Evolutionary conservation across 2,329 filamentous ascomycete genomes (phyloP), one percentile per base, ranked within the genome.

Genomic region (Ramularia endophylla): DNA sequence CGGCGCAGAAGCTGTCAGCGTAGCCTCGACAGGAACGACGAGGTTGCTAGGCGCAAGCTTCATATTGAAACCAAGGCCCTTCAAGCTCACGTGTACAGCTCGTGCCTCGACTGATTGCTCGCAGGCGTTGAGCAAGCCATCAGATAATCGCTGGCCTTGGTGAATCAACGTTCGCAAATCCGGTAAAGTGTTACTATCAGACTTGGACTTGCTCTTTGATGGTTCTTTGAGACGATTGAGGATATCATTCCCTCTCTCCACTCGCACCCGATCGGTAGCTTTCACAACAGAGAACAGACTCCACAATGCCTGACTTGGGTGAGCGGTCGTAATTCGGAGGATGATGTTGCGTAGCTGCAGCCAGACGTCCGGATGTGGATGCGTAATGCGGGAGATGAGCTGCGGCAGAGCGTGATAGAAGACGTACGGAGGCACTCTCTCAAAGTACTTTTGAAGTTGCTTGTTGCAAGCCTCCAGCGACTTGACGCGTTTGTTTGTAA

Each of bases 231-330:
- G 44, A 33, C 56, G 58, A 46, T 62, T 59, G 31, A 61, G 48
- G 36, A 61, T 54, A 19, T 54, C 58, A 9, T 40, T 48, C 4
- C 78, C 80, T 43, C 78, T 70, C 6, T 65, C 66, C 2, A 72
- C 71, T 44, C 90, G 78, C 39, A 90, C 84, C 11, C 75, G 72
- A 46, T 87, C 81, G 22, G 76, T 85, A 0, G 87, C 86, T 43
- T 90, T 90, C 54, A 88, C 82, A 32, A 95, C 82, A 7, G 89
- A 87, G 40, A 97, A 77, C 27, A 98, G 68, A 56, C 83, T 85
- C 94, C 92, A 99, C 18, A 97, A 65, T 1, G 89, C 83, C 63
- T 98, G 92, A 46, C 86, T 87, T 0, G 92, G 90, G 62, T 95
- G 85, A n/a, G 80, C 73, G 30, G 80, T 75, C 7, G 94, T 82